Evolutionary conservation across 2,329 filamentous ascomycete species (phyloP), one percentile per base, ranked within the genome.

Genomic region (Saccharata proteae): DNA sequence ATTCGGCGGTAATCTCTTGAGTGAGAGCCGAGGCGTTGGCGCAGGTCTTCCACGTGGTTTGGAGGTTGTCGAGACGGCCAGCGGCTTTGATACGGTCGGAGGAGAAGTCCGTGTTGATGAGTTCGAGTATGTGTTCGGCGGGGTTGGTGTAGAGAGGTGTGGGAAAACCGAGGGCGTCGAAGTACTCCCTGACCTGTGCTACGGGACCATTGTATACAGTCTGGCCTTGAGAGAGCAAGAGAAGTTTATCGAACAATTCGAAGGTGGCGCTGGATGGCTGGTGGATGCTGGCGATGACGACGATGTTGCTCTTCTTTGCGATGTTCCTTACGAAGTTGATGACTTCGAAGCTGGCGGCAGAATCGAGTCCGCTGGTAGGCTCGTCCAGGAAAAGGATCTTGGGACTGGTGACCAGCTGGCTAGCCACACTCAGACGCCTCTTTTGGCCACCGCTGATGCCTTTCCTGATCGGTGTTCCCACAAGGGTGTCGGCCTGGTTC

Each of bases 371-470:
- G 41, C 78, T 84, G 0, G 83, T 93, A 1, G 82, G 82, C 54
- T 90, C 82, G 47, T 90, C 81, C 18, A 92, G 58, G 47, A 93
- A 90, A 15, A 93, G 54, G 6, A 92, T 74, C 52, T 78, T 81
- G 0, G 84, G 83, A 35, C 69, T 75, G 2, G 82, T 88, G 45
- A 92, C 80, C 20, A 93, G 66, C 47, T 84, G 80, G 38, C 78
- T 80, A 1, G 82, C 83, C 4, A 92, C 76, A 42, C 80, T 80
- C 6, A 88, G 67, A 30, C 84, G 68, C 22, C 81, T 69, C 62
- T 90, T 92, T 59, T 93, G 83, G 1, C 83, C 84, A 29, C 84
- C 84, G 39, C 77, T 83, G 36, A 93, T 74, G 10, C 84, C 84
- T 54, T 86, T 90, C 8, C 74, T 71, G 39, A 90, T 78, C 0